Conservation (phyloP, 1,139 yeast species). For the Saccharomyces hybrid region DNA sequence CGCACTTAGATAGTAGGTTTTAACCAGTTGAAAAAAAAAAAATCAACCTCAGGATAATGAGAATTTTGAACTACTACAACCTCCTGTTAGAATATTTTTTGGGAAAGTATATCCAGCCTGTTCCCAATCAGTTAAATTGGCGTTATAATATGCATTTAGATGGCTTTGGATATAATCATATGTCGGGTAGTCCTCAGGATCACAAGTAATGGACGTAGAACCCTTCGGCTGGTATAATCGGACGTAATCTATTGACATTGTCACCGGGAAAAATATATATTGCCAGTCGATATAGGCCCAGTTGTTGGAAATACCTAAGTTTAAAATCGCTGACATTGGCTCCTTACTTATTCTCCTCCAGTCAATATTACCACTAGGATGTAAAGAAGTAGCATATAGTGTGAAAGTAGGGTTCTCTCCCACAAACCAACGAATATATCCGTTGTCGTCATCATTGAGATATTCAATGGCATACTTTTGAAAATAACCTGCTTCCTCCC, state of each 20-base stretch:
- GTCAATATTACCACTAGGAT: slow-evolving; percentile 78
- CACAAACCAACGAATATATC: slow-evolving; percentile 78
- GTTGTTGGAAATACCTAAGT: slow-evolving; percentile 69
- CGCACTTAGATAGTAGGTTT: background rate
- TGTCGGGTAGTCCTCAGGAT: slow-evolving; percentile 69
- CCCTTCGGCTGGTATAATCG: slow-evolving; percentile 69
- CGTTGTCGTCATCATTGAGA: slow-evolving; percentile 52
- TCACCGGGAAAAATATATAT: slow-evolving; percentile 57
- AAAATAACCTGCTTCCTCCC: slow-evolving; percentile 41
- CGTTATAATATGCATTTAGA: slow-evolving; percentile 51
- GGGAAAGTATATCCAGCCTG: slow-evolving; percentile 65
- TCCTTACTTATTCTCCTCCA: slow-evolving; percentile 71
- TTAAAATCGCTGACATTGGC: slow-evolving; percentile 76
- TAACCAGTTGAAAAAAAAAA: background rate
- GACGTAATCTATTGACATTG: slow-evolving; percentile 64
- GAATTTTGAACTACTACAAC: slow-evolving; percentile 34
- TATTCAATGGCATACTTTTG: slow-evolving; percentile 79
- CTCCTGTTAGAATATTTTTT: slow-evolving; percentile 42
- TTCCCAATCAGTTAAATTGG: slow-evolving; percentile 59
- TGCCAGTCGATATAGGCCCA: slow-evolving; percentile 86
- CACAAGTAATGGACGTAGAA: slow-evolving; percentile 53
- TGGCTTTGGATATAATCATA: slow-evolving; percentile 62
- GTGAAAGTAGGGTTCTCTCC: slow-evolving; percentile 64
- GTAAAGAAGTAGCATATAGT: slow-evolving; percentile 52
- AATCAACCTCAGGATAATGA: background rate